Evolutionary conservation across 2,329 filamentous ascomycete genomes (phyloP).

Genomic region (Ophiostoma angusticollis): DNA sequence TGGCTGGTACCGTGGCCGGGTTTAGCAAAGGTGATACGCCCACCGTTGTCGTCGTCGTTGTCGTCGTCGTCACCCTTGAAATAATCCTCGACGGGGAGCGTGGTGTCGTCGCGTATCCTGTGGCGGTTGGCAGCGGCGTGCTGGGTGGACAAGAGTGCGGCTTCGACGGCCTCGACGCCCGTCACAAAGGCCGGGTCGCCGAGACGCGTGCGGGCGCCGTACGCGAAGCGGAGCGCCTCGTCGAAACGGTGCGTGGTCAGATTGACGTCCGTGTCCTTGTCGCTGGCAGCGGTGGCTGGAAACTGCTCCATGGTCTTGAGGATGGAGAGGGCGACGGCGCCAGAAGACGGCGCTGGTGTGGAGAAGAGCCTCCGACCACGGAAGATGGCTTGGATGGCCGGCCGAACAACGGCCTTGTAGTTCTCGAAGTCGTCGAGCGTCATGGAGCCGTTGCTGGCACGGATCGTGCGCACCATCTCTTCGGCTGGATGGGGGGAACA

Average conservation of each 20-base stretch:
- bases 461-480: constrained; percentile 57
- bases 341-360: constrained; percentile 64
- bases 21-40: constrained; percentile 9
- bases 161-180: constrained; percentile 50
- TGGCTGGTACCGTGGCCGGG: constrained; percentile 55
- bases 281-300: constrained; percentile 37
- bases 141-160: constrained; percentile 48
- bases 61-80: constrained; percentile 51
- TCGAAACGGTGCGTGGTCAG: constrained; percentile 70
- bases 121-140: constrained; percentile 46
- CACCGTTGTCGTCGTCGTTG: constrained; percentile 43
- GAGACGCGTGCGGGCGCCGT: constrained; percentile 63
- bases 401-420: constrained; percentile 54
- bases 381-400: constrained; percentile 50
- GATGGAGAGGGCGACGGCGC: constrained; percentile 59
- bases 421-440: constrained; percentile 62
- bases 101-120: constrained; percentile 59
- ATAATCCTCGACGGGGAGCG: constrained; percentile 62
- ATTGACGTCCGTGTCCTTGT: constrained; percentile 31
- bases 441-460: constrained; percentile 67
- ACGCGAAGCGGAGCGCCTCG: constrained; percentile 83
- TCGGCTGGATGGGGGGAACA: constrained; percentile 45
- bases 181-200: constrained; percentile 70
- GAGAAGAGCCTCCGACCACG: constrained; percentile 58
- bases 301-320: constrained; percentile 82